A percentile compares a stretch with the other conserved stretches of the same genome.
phyloP scores from a whole-genome alignment of 1,284 basidiomycete species.

The Earliella scabrosa region DNA sequence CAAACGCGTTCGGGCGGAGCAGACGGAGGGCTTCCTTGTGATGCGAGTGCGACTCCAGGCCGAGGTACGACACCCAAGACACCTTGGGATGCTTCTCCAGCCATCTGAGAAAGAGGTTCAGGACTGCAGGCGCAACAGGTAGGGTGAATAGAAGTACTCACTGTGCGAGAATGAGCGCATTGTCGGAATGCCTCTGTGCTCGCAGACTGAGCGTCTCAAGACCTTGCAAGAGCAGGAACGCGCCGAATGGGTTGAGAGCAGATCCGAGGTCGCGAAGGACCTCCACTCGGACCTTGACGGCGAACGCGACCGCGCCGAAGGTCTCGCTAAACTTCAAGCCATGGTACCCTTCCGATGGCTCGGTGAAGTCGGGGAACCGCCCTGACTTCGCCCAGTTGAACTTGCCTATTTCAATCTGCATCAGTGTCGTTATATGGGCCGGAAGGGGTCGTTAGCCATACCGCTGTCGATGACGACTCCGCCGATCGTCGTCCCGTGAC shows the following conservation, averaged over 20 bases:
- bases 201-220: conserved; percentile 87
- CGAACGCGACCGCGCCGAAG: conserved; percentile 76
- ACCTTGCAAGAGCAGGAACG: conserved; percentile 86
- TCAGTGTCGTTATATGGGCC: background rate
- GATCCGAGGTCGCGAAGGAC: conserved; percentile 83
- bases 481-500: conserved; percentile 88
- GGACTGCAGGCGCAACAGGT: background rate
- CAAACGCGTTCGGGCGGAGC: conserved; percentile 63
- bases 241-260: conserved; percentile 78
- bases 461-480: conserved; percentile 84
- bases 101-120: conserved; percentile 46
- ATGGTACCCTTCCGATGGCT: conserved; percentile 86
- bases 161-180: conserved; percentile 76
- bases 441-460: conserved; percentile 21
- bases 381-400: conserved; percentile 85
- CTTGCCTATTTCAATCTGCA: conserved; percentile 54
- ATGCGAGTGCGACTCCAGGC: conserved; percentile 68
- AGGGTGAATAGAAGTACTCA: conserved; percentile 32
- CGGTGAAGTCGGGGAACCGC: conserved; percentile 83
- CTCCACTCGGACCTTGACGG: conserved; percentile 75
- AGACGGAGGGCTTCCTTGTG: conserved; percentile 65
- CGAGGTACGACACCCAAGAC: conserved; percentile 85
- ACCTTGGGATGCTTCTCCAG: conserved; percentile 76
- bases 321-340: conserved; percentile 76
- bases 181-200: conserved; percentile 76